Conservation (phyloP, 2,329 filamentous ascomycete species). For the Pseudogymnoascus sp. region DNA sequence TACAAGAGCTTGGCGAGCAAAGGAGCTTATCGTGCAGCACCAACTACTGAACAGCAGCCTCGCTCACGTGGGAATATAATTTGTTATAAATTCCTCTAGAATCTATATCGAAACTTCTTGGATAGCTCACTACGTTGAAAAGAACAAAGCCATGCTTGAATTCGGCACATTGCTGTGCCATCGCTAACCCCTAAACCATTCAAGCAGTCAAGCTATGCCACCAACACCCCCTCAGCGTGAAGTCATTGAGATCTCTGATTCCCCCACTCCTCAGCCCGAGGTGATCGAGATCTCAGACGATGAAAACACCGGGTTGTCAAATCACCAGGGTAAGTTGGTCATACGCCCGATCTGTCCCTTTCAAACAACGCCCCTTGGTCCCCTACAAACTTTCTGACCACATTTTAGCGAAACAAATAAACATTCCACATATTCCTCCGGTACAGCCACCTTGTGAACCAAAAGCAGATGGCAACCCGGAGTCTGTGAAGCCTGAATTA, state of each 20-base stretch:
- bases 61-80: background rate
- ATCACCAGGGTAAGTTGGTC: background rate
- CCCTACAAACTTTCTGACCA: background rate
- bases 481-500: background rate
- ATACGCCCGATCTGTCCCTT: background rate
- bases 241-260: background rate
- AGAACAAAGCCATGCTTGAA: background rate
- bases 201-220: background rate
- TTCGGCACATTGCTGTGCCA: background rate
- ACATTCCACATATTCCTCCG: background rate
- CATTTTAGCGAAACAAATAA: background rate
- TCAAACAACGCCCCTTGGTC: background rate
- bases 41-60: background rate
- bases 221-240: background rate
- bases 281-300: background rate
- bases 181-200: background rate
- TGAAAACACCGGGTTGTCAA: background rate
- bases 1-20: background rate
- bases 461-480: background rate
- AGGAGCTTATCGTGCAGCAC: background rate
- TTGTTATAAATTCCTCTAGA: too few relatives aligned
- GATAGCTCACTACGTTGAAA: background rate
- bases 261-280: background rate
- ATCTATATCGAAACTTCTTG: background rate
- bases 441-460: background rate